Conservation (phyloP, 2,329 filamentous ascomycete genomes). For the Xylaria sp. region DNA sequence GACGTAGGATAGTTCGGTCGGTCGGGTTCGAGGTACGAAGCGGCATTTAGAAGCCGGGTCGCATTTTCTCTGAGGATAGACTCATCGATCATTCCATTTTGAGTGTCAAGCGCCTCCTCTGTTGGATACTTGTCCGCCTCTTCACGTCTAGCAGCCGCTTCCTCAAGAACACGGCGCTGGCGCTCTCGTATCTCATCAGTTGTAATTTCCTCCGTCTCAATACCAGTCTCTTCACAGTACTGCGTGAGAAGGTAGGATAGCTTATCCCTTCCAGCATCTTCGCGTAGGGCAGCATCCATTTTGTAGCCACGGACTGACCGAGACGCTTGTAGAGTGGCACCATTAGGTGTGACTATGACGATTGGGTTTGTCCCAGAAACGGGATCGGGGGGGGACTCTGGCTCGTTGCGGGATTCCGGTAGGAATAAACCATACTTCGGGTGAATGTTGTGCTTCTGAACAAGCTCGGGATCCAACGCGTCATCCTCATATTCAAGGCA, state of each 20-base stretch:
- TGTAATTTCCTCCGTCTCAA: conserved; percentile 45
- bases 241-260: conserved; percentile 38
- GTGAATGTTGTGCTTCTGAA: conserved; percentile 63
- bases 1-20: conserved; percentile 30
- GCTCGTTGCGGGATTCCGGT: conserved; percentile 58
- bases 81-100: conserved; percentile 22
- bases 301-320: conserved; percentile 51
- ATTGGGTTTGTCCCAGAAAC: conserved; percentile 60
- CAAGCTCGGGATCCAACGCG: conserved; percentile 62
- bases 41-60: conserved; percentile 42
- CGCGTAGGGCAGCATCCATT: conserved; percentile 47
- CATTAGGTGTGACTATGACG: conserved; percentile 61
- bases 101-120: conserved; percentile 15
- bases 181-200: conserved; percentile 49
- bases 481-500: conserved; percentile 59
- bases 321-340: conserved; percentile 61
- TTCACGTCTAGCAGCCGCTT: conserved; percentile 32
- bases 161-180: conserved; percentile 41
- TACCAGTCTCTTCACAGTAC: conserved; percentile 42
- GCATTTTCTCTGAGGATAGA: conserved; percentile 26
- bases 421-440: conserved; percentile 65
- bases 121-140: conserved; percentile 31
- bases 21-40: conserved; percentile 40
- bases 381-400: conserved; percentile 54
- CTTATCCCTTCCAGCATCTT: conserved; percentile 41